Conservation (phyloP, 768 basidiomycete species). For the Saitozyma podzolica region DNA sequence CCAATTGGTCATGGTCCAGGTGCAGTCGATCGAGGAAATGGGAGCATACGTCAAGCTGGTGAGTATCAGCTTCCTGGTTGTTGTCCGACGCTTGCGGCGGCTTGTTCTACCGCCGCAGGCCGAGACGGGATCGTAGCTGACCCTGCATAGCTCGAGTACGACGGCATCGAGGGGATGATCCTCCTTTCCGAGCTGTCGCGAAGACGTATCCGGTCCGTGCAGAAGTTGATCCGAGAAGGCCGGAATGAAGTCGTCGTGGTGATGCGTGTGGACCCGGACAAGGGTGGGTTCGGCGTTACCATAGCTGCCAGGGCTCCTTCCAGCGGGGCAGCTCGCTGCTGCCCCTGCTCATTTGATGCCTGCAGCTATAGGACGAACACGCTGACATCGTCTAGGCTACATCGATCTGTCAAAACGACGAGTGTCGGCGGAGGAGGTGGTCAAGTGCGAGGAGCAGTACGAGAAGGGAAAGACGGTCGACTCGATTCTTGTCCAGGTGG, state of each 20-base stretch:
- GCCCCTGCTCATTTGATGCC: not conserved
- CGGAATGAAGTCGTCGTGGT: conserved; percentile 99
- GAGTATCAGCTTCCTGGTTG: conserved; percentile 43
- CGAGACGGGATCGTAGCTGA: not conserved
- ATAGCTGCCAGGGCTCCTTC: not conserved
- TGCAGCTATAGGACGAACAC: not conserved
- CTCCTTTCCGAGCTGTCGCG: conserved; percentile 95
- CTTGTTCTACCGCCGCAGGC: no score
- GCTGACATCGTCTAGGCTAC: conserved; percentile 64
- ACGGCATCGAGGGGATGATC: conserved; percentile 99
- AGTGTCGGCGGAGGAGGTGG: conserved; percentile 95
- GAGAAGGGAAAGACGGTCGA: conserved; percentile 97
- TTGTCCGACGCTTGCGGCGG: no score
- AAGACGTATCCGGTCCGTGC: conserved; percentile 92
- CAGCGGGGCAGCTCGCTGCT: not conserved
- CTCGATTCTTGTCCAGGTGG: conserved; percentile 56
- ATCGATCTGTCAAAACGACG: conserved; percentile 98
- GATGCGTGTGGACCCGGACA: conserved; percentile 96
- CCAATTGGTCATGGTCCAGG: conserved; percentile 99
- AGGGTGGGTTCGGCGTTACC: conserved; percentile 62
- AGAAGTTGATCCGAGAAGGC: conserved; percentile 95
- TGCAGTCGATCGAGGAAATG: conserved; percentile 99
- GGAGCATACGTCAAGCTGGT: conserved; percentile 98
- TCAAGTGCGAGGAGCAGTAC: conserved; percentile 97
- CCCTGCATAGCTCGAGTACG: conserved; percentile 80